A percentile compares a stretch with the other conserved stretches of the same genome.
phyloP scores from a whole-genome alignment of 225 moss, liverwort and hornwort genomes.

The Lunularia cruciata region DNA sequence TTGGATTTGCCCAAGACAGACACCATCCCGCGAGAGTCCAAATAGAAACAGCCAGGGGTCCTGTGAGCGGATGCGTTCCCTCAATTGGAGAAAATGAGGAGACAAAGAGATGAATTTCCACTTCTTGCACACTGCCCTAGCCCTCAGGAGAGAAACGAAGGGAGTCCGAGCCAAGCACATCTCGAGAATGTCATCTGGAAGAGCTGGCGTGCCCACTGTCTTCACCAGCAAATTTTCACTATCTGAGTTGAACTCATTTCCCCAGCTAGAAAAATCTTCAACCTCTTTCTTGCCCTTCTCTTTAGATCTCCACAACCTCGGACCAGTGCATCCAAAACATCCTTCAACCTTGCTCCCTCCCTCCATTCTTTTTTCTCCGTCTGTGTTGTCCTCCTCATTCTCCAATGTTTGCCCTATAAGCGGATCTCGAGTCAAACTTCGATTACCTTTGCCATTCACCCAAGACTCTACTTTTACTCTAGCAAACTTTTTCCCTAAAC shows the following conservation, averaged over 20 bases:
- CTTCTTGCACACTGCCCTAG: constrained; percentile 42
- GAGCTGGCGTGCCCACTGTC: constrained; percentile 6
- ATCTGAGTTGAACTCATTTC: background rate
- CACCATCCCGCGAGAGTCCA: constrained; percentile 41
- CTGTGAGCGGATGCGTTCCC: constrained; percentile 26
- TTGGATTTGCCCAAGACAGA: constrained; percentile 41
- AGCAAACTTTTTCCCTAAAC: constrained; percentile 17
- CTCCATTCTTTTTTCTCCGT: constrained; percentile 10
- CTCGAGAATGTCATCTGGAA: constrained; percentile 44
- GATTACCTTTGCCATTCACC: constrained; percentile 27
- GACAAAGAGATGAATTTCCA: constrained; percentile 42
- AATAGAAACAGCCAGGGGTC: constrained; percentile 48
- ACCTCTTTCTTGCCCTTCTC: constrained; percentile 20
- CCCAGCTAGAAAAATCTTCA: background rate
- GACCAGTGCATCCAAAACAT: constrained; percentile 36
- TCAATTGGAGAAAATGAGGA: constrained; percentile 42
- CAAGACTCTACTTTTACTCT: constrained; percentile 24
- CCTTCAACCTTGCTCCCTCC: constrained; percentile 8
- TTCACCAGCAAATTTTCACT: background rate
- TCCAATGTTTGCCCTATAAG: constrained; percentile 22
- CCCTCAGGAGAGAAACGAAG: constrained; percentile 37
- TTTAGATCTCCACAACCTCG: constrained; percentile 31
- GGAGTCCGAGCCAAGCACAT: constrained; percentile 47
- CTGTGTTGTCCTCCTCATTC: constrained; percentile 10
- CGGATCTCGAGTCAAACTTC: constrained; percentile 21